Base-by-base conservation (phyloP, 1,284 basidiomycete genomes). In the Irpex rosettiformis region DNA sequence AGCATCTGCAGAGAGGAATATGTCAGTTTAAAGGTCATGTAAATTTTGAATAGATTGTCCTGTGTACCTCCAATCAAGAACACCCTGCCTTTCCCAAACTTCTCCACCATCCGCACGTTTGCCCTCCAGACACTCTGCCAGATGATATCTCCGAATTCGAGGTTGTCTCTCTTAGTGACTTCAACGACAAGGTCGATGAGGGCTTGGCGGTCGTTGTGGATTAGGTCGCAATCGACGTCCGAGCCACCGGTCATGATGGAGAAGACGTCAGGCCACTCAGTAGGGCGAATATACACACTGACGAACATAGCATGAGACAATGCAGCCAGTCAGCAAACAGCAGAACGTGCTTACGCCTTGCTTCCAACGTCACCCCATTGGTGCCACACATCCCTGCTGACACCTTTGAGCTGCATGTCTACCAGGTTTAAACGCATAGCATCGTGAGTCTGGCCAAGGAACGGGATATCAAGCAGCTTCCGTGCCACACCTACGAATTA, bases 1-100 rank as follows among this genome's bases (percentile, higher is more conserved):
- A 37, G 54, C 52, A 42, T 64, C 61, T 62, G 52, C 18, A 47
- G 16, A 28, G 29, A 24, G 10, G 16, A 11, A 40, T 43, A n/a
- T 47, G 25, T 37, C 24, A 45, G 21, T 18, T 29, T 25, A 11
- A 43, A 13, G 24, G 18, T 29, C 8, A 6, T 22, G 18, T 13
- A 56, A 18, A 21, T 3, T 8, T 18, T 8, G 18, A 18, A 5
- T 7, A n/a, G 18, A 22, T 2, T 7, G 18, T 4, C 13, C 16
- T n/a, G 29, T 51, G 11, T 40, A 69, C 66, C 67, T 49, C 67
- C 67, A 6, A 61, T 58, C 7, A 69, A 55, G 56, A 67, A 69
- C 5, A 66, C 64, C 3, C 61, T 45, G 16, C 63, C 65, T 2
- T 53, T 53, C 10, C 47, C 29, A 51, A 69, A 69, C 24, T 61